phyloP scores from a whole-genome alignment of 345 rosid genomes.

The Cochlearia excelsa region DNA sequence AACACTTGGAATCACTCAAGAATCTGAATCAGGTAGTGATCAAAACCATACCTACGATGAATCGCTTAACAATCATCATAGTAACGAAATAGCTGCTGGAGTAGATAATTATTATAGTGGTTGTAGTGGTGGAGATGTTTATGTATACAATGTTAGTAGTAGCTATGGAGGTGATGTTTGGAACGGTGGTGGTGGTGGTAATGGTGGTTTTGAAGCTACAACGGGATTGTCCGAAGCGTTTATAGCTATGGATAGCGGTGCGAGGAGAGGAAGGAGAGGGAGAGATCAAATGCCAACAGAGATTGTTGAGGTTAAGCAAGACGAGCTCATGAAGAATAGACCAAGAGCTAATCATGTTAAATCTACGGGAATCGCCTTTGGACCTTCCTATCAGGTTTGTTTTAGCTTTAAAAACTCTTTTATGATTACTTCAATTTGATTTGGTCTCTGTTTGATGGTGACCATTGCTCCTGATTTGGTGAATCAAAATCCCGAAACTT shows the following conservation, averaged over 20 bases:
- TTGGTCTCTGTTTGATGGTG: no score
- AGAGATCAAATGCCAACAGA: conserved; percentile 62
- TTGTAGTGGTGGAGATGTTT: conserved; percentile 30
- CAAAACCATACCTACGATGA: conserved; percentile 33
- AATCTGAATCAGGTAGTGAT: conserved; percentile 25
- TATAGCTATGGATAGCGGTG: conserved; percentile 37
- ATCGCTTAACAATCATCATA: conserved; percentile 14
- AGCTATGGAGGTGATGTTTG: conserved; percentile 42
- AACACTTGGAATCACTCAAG: conserved; percentile 31
- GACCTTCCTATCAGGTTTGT: conserved; percentile 86
- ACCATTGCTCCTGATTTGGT: no score
- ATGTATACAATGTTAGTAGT: conserved; percentile 38
- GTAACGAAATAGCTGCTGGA: conserved; percentile 28
- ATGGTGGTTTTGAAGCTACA: conserved; percentile 16
- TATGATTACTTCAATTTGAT: no score
- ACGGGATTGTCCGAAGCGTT: conserved; percentile 35
- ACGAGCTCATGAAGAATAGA: conserved; percentile 90
- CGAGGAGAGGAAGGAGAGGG: conserved; percentile 66
- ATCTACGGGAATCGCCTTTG: conserved; percentile 90
- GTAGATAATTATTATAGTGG: conserved; percentile 32
- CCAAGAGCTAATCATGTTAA: conserved; percentile 84
- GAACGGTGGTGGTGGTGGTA: conserved; percentile 31
- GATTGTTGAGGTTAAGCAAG: conserved; percentile 90
- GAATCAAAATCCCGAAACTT: no score
- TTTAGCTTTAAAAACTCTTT: conserved; percentile 15